Base-by-base conservation (phyloP, 164 flowering plant species). In the Liriodendron chinense region DNA sequence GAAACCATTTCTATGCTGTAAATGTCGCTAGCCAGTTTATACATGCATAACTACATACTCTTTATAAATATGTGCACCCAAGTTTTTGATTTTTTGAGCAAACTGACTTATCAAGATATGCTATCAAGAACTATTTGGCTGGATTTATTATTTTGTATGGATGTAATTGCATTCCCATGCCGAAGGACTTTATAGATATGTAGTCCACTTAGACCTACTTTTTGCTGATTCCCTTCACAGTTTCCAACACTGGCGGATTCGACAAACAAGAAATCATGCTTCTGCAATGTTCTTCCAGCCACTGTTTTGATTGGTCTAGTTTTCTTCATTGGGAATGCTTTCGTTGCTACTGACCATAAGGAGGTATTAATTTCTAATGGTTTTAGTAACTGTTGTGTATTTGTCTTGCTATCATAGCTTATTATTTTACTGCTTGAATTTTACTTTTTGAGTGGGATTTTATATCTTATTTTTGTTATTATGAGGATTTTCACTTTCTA, bases 231-330 rank as follows among this genome's bases (percentile, higher is more conserved):
- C 47, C 69, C 16, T 10, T 34, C 67, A 71, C 86, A 93, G 97
- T 83, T 78, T 80, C 73, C 78, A 69, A 57, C 75, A 22, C 65
- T 82, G 61, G 80, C 82, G 34, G 92, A 89, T 67, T 64, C 88
- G 18, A 90, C 84, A 80, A 78, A 63, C 56, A 84, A 77, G 72
- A 77, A 87, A 78, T 83, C 86, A 64, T 85, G 83, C 70, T 75
- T 88, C 72, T 88, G 80, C 79, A 84, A 78, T 78, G 68, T 87
- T 69, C 77, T 89, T 21, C 68, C 85, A 63, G 80, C 83, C 9
- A 84, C 82, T 67, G 74, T 85, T 75, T 78, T 92, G 80, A 74
- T 92, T 77, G 83, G 78, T 77, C 77, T 84, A 26, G 82, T 76
- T 78, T 88, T 83, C 84, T 86, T 78, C 68, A 56, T 78, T 18